Evolutionary conservation across 192 early-diverging fungal species (phyloP), one percentile per base, ranked within the genome.

Genomic region (Coemansia sp.): DNA sequence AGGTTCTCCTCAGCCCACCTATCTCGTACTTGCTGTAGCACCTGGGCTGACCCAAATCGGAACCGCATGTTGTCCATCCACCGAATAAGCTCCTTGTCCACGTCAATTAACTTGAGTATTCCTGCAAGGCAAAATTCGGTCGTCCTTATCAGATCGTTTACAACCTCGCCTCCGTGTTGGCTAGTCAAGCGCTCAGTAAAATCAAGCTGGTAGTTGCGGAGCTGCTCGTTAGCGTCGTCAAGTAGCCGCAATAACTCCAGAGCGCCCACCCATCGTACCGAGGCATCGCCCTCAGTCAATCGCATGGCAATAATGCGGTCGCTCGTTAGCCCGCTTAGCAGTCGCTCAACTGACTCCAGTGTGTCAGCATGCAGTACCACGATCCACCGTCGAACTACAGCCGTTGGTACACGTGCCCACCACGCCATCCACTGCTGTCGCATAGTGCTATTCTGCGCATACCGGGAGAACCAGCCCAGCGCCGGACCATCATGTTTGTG

Each of bases 181-280:
- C 41, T 27, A 34, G 11, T 10, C 25, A 60, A n/a, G 7, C 63
- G 63, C 29, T 46, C 29, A 2, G 50, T 27, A 55, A 68, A 68
- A 8, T 37, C 66, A 38, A 68, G 25, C 44, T 44, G 36, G 38
- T 53, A 63, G 14, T 23, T 27, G 8, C 15, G 19, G 39, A 74
- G 53, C 62, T 55, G 45, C 8, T 67, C 45, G 42, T 68, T 72
- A 5, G 73, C 69, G 10, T 75, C 74, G 39, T 37, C 14, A 10
- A 79, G 29, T 37, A 84, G 12, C 4, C 82, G 77, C 60, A 79
- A 64, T 48, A 84, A 34, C 69, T 84, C 82, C 61, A 84, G 69
- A 27, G 74, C 15, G 0, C 70, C 76, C 3, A 67, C 51, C 74
- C 70, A 79, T 17, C 38, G 63, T 37, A 76, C 50, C 1, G 82